Percentiles rank a stretch among this genome's conserved stretches.
These are phyloP conservation scores for Eremochloa ophiuroides DNA, from an alignment of 176 grass and related monocot genomes.

Conservation along the genomic window DNA sequence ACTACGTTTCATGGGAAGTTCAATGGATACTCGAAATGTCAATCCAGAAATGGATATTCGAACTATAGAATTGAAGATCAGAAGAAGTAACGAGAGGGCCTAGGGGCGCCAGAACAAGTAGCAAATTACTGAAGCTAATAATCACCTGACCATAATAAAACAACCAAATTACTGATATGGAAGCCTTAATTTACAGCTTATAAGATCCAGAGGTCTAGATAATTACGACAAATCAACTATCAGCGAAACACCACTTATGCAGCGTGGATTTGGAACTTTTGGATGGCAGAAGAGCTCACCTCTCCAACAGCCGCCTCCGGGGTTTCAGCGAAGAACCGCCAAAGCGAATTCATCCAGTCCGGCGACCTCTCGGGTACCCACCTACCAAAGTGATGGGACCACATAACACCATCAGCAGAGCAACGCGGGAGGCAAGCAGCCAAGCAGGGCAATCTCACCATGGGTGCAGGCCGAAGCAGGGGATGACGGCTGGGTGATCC, in stretches of 20 bases:
- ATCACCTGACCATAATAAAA: neutral
- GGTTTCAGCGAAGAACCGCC: slow-evolving; percentile 49
- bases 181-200: neutral
- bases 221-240: neutral
- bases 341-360: slow-evolving; percentile 64
- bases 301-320: slow-evolving; percentile 74
- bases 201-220: neutral
- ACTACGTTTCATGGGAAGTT: neutral
- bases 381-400: slow-evolving; percentile 29
- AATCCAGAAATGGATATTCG: neutral
- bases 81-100: neutral
- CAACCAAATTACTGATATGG: neutral
- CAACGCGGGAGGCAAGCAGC: neutral
- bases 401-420: neutral
- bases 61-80: neutral
- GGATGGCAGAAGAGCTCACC: slow-evolving; percentile 29
- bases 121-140: neutral
- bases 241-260: neutral
- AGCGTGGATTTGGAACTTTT: neutral
- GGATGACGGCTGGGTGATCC: slow-evolving; percentile 59
- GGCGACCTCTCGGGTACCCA: slow-evolving; percentile 70
- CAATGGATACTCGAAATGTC: neutral
- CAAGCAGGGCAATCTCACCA: slow-evolving; percentile 44
- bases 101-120: neutral
- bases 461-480: slow-evolving; percentile 85